phyloP scores from a whole-genome alignment of 2,329 filamentous ascomycete species.

The Sporothrix euskadiensis region DNA sequence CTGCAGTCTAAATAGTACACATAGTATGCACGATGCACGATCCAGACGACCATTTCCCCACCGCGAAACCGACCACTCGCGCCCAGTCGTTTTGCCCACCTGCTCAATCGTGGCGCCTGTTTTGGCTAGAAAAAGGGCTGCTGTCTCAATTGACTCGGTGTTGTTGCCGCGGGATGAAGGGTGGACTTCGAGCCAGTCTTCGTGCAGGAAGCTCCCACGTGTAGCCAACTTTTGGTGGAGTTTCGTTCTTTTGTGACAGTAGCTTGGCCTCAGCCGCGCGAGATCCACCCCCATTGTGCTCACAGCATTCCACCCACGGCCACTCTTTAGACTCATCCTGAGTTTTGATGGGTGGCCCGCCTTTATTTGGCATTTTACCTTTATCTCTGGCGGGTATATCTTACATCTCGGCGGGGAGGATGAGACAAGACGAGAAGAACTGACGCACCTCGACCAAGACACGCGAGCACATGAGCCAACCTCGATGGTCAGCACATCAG shows the following conservation, averaged over 20 bases:
- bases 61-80: conserved; percentile 13
- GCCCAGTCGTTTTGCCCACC: conserved; percentile 34
- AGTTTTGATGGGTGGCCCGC: background rate
- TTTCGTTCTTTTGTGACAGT: background rate
- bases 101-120: conserved; percentile 25
- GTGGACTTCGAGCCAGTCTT: conserved; percentile 27
- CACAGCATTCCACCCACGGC: background rate
- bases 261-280: conserved; percentile 8
- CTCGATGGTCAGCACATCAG: conserved; percentile 9
- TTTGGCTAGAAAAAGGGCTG: background rate
- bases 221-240: conserved; percentile 21
- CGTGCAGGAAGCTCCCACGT: conserved; percentile 30
- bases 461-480: conserved; percentile 23
- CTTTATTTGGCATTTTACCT: background rate
- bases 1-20: conserved; percentile 7
- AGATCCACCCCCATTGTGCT: conserved; percentile 19
- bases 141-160: conserved; percentile 1
- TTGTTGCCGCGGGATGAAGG: background rate
- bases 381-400: background rate
- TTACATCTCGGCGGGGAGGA: background rate
- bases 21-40: conserved; percentile 7
- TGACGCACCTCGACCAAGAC: background rate
- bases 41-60: background rate
- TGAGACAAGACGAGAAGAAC: background rate
- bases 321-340: background rate